Evolutionary conservation across 2,329 filamentous ascomycete genomes (phyloP).

Genomic region (Mariannaea elegans): DNA sequence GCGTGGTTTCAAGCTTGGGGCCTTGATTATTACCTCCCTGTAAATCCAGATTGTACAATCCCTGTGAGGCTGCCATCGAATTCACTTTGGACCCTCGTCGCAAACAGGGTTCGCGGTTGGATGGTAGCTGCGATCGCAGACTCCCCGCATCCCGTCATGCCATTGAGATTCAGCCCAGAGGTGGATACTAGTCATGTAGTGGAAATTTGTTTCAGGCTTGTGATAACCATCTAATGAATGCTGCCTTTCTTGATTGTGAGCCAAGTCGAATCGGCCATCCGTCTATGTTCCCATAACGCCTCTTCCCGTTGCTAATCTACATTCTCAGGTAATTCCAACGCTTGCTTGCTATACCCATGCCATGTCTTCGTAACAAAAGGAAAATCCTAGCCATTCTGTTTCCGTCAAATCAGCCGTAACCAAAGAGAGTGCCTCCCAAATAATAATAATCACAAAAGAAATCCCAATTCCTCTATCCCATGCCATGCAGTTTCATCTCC

Average conservation of each 20-base stretch:
- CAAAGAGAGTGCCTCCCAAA: neutral
- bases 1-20: neutral
- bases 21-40: neutral
- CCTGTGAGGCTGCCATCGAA: conserved; percentile 2
- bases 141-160: conserved; percentile 1
- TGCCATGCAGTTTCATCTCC: neutral
- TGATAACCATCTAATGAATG: neutral
- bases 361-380: neutral
- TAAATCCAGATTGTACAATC: conserved; percentile 1
- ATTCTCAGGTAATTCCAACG: neutral
- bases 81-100: neutral
- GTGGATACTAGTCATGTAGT: conserved; percentile 7
- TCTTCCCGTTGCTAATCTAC: neutral
- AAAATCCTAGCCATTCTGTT: neutral
- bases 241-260: neutral
- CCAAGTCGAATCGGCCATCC: neutral
- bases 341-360: neutral
- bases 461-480: neutral
- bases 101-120: neutral
- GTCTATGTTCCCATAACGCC: conserved; percentile 13
- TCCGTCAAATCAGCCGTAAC: neutral
- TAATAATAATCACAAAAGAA: neutral
- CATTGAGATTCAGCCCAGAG: conserved; percentile 20
- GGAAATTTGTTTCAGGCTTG: neutral
- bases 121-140: neutral